A percentile compares a stretch with the other conserved stretches of the same genome.
These are phyloP conservation scores for Agaricus bisporus DNA, from an alignment of 768 basidiomycete species.

Conservation along the genomic window DNA sequence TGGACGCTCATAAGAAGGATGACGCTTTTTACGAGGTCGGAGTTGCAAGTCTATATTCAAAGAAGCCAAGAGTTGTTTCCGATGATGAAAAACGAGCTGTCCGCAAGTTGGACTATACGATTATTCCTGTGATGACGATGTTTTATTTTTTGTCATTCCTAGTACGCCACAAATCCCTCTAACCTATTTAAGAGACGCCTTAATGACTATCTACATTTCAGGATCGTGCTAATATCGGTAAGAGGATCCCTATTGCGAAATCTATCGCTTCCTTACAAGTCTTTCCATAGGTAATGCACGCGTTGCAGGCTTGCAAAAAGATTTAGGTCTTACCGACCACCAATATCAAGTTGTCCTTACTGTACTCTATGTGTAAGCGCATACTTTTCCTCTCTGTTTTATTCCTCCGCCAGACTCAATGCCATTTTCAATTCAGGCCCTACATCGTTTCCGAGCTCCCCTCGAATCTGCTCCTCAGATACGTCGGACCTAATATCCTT, in stretches of 20 bases:
- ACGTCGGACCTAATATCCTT: constrained; percentile 39
- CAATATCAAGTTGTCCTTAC: no score
- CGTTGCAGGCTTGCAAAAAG: background rate
- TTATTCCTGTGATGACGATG: background rate
- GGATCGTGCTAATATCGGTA: background rate
- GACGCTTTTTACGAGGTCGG: background rate
- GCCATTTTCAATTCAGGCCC: constrained; percentile 25
- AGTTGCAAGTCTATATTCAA: no score
- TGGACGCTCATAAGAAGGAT: no score
- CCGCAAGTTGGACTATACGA: background rate
- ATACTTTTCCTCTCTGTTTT: no score
- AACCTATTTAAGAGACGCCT: background rate
- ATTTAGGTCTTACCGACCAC: background rate
- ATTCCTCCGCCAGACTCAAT: no score
- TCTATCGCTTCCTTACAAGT: no score
- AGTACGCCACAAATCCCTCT: background rate
- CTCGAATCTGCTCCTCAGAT: constrained; percentile 36
- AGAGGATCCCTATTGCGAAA: no score
- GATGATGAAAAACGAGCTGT: background rate
- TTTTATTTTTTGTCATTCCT: background rate
- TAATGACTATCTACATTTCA: background rate
- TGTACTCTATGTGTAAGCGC: background rate
- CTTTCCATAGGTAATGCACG: background rate
- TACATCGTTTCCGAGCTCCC: constrained; percentile 45
- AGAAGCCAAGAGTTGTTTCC: no score